Evolutionary conservation across 345 rosid species (phyloP).

Genomic region (Diplotaxis tenuifolia): DNA sequence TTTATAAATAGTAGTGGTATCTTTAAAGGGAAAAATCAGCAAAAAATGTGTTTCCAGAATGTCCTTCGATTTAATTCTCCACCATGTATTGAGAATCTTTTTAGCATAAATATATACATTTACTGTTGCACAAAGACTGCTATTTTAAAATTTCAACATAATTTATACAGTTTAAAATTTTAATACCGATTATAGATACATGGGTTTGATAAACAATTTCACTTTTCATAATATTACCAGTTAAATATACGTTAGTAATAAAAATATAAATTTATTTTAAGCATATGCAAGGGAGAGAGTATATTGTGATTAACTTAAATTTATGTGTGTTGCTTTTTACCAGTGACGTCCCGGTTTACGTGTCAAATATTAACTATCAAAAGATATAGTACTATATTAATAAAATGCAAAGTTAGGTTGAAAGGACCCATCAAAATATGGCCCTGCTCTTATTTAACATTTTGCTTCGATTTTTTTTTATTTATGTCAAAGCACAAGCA

Average conservation of each 20-base stretch:
- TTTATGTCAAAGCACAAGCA: background rate
- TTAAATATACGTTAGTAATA: too few species aligned
- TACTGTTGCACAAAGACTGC: too few species aligned
- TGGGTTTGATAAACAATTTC: too few species aligned
- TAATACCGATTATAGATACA: too few species aligned
- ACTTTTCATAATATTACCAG: too few species aligned
- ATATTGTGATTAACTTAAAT: background rate
- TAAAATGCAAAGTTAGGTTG: conserved; percentile 34
- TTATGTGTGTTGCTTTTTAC: conserved; percentile 25
- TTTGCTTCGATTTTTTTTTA: background rate
- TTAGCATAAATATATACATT: too few species aligned
- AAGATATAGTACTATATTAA: too few species aligned
- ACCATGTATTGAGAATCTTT: conserved; percentile 19
- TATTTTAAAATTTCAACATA: too few species aligned
- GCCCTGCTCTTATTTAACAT: background rate
- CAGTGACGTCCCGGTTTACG: conserved; percentile 34
- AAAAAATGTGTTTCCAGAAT: background rate
- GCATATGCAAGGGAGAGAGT: too few species aligned
- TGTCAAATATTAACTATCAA: conserved; percentile 22
- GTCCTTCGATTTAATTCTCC: background rate
- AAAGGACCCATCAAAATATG: conserved; percentile 25
- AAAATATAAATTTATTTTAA: background rate
- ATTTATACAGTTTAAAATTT: too few species aligned
- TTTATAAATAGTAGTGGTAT: background rate
- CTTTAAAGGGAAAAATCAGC: background rate